Evolutionary conservation across 2,329 filamentous ascomycete species (phyloP).

Genomic region (Proliferodiscus dingleyae): DNA sequence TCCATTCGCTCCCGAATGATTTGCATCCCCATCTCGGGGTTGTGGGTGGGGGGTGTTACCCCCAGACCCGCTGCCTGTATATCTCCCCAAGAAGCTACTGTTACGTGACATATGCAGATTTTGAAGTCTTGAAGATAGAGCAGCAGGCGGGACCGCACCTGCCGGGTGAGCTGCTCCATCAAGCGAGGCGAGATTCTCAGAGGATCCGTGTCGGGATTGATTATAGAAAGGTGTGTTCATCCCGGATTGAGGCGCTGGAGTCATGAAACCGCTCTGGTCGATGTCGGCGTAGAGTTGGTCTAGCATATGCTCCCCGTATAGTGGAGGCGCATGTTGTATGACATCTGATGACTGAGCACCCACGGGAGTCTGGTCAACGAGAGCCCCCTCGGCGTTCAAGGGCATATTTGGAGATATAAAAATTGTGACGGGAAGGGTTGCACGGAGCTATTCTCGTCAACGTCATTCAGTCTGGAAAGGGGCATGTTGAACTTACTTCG

Average conservation of each 20-base stretch:
- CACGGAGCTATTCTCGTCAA: slow-evolving; percentile 58
- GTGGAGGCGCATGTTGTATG: slow-evolving; percentile 71
- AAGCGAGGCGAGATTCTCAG: slow-evolving; percentile 69
- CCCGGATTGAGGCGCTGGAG: slow-evolving; percentile 64
- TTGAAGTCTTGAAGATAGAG: slow-evolving; percentile 62
- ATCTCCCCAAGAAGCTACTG: slow-evolving; percentile 27
- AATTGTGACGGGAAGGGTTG: slow-evolving; percentile 83
- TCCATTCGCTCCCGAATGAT: slow-evolving; percentile 20
- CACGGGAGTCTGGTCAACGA: slow-evolving; percentile 57
- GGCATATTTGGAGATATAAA: slow-evolving; percentile 95
- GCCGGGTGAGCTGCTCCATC: slow-evolving; percentile 42
- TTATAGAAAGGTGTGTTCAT: slow-evolving; percentile 74
- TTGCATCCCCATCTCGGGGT: slow-evolving; percentile 13
- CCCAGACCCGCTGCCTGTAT: slow-evolving; percentile 28
- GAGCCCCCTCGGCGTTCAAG: slow-evolving; percentile 79
- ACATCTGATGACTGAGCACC: slow-evolving; percentile 44
- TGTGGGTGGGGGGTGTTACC: slow-evolving; percentile 29
- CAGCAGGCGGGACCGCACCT: slow-evolving; percentile 44
- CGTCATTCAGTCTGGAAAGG: slow-evolving; percentile 7
- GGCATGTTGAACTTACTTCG: slow-evolving; percentile 52
- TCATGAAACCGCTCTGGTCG: slow-evolving; percentile 75
- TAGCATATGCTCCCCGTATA: slow-evolving; percentile 84
- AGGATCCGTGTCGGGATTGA: slow-evolving; percentile 69
- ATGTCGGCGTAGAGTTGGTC: slow-evolving; percentile 89
- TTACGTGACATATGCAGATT: slow-evolving; percentile 55